Conservation (phyloP, 192 early-diverging fungal species). For the Chytriomyces sp. region DNA sequence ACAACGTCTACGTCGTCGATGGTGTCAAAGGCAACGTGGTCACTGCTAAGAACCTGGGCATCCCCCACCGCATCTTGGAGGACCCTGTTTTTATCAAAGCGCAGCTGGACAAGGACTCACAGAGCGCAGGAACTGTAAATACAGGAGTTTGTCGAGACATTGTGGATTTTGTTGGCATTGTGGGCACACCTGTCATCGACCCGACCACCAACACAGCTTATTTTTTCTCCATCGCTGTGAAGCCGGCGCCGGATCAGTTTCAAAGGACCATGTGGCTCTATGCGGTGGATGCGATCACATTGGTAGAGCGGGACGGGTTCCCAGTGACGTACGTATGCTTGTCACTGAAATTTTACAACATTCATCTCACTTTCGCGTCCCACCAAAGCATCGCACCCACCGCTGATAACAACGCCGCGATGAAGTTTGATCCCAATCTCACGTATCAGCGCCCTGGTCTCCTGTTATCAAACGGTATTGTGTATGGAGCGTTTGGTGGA, state of each 20-base stretch:
- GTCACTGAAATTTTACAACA: not conserved
- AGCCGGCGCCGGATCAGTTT: not conserved
- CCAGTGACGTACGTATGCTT: not conserved
- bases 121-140: not conserved
- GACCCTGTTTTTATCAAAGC: not conserved
- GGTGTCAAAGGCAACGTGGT: conserved; percentile 3
- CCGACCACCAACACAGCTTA: conserved; percentile 21
- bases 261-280: conserved; percentile 14
- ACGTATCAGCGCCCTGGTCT: conserved; percentile 17
- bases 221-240: conserved; percentile 23
- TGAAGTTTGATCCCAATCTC: conserved; percentile 4
- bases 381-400: conserved; percentile 6
- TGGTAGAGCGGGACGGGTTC: not conserved
- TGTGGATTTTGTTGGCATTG: conserved; percentile 20
- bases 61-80: conserved; percentile 1
- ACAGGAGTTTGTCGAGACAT: conserved; percentile 25
- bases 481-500: conserved; percentile 26
- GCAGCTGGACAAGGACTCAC: conserved; percentile 13
- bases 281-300: conserved; percentile 17
- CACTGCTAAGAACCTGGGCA: conserved; percentile 1
- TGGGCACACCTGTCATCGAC: conserved; percentile 26
- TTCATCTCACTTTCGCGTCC: too few relatives aligned
- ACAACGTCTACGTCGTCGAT: conserved; percentile 26
- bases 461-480: conserved; percentile 5
- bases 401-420: conserved; percentile 17